A percentile compares a stretch with the other conserved stretches of the same genome.
Conservation (phyloP, 2,329 filamentous ascomycete genomes). For the Calonectria fujianensis region DNA sequence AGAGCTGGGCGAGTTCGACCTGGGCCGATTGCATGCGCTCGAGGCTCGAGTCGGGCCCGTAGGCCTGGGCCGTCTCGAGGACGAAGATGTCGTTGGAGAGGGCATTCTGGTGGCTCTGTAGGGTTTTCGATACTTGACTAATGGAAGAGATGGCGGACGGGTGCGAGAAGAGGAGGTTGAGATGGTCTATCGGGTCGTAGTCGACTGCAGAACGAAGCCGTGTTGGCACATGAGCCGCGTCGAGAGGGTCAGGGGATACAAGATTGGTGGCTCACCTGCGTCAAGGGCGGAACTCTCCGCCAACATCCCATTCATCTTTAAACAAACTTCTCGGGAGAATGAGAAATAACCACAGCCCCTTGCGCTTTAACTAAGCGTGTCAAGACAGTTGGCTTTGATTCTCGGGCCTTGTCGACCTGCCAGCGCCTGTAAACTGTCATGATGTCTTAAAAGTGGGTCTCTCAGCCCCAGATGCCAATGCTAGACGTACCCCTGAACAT, state of each 20-base stretch:
- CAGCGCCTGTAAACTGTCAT: slow-evolving; percentile 56
- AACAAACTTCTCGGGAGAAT: not conserved
- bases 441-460: slow-evolving; percentile 53
- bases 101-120: slow-evolving; percentile 86
- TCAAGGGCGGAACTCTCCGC: slow-evolving; percentile 64
- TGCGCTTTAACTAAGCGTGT: slow-evolving; percentile 32
- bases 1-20: slow-evolving; percentile 90
- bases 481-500: slow-evolving; percentile 37
- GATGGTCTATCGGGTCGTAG: slow-evolving; percentile 94
- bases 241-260: slow-evolving; percentile 32
- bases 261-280: slow-evolving; percentile 61
- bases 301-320: slow-evolving; percentile 64
- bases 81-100: slow-evolving; percentile 85
- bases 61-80: slow-evolving; percentile 86
- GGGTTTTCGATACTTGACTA: slow-evolving; percentile 81
- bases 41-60: slow-evolving; percentile 90
- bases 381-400: slow-evolving; percentile 12
- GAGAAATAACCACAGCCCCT: slow-evolving; percentile 14
- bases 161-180: slow-evolving; percentile 95
- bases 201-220: slow-evolving; percentile 69
- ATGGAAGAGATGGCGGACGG: slow-evolving; percentile 89
- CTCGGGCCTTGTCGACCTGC: slow-evolving; percentile 36
- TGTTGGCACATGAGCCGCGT: slow-evolving; percentile 48
- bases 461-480: slow-evolving; percentile 38
- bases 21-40: slow-evolving; percentile 94